Evolutionary conservation across 2,329 filamentous ascomycete species (phyloP), one percentile per base, ranked within the genome.

Genomic region (Paraphoma chrysanthemicola): DNA sequence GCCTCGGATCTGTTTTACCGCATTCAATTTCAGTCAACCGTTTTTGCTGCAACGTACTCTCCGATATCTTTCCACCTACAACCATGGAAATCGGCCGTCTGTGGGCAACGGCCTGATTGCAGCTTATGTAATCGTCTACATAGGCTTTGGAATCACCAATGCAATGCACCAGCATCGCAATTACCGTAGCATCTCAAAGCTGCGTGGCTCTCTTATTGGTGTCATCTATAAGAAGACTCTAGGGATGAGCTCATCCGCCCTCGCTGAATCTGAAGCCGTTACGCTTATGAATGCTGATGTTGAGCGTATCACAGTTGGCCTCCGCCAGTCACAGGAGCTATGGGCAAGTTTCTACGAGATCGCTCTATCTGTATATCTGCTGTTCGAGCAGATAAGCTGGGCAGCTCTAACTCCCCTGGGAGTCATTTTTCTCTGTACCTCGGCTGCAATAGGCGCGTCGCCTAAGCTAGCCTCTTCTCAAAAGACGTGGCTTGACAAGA

Each of bases 251-350:
- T 49, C 50, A 4, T 50, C 51, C 6, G 50, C 54, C 0, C 43
- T 60, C 14, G 53, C 49, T 10, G 59, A 63, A 23, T 59, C 57
- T 5, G 60, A 51, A 36, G 57, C 62, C 11, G 53, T 65, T 2
- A 59, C 62, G 1, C 46, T 65, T 6, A 65, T 65, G 62, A 59
- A 52, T 28, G 51, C 62, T 8, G 62, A 65, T 28, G 53, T 59
- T 31, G 59, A 65, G 36, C 54, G 62, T 33, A 65, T 65, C 14
- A 51, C 50, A 0, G 43, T 44, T 38, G 55, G 60, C 17, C 47
- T 59, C 11, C 38, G 42, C 9, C 48, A 59, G 9, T 49, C 48
- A 5, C 59, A 65, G 8, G 59, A 63, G 41, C 44, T 62, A 2
- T 65, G 62, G 59, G 62, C 57, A 10, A 48, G 39, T 23, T 43